These are phyloP conservation scores for Phialophora macrospora DNA, from an alignment of 2,329 filamentous ascomycete species.

Conservation along the genomic window DNA sequence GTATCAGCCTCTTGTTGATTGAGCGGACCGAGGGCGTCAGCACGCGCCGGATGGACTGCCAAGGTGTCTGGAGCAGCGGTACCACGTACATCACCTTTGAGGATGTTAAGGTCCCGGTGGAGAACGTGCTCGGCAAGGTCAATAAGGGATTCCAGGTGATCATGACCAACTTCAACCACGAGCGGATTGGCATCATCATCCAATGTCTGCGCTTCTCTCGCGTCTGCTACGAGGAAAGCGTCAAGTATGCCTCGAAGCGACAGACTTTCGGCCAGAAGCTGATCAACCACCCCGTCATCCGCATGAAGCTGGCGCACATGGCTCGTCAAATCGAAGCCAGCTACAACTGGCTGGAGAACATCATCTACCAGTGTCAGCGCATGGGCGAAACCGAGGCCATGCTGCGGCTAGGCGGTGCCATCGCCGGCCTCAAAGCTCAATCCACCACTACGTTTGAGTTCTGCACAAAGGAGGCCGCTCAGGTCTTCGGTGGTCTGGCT, in stretches of 20 bases:
- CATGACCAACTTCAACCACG: constrained; percentile 99
- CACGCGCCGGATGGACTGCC: constrained; percentile 96
- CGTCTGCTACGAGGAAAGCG: constrained; percentile 93
- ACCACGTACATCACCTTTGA: constrained; percentile 98
- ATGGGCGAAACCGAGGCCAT: constrained; percentile 97
- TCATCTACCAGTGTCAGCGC: constrained; percentile 88
- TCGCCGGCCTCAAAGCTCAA: constrained; percentile 92
- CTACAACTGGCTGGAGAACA: constrained; percentile 95
- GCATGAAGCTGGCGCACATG: constrained; percentile 98
- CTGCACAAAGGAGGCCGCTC: constrained; percentile 91
- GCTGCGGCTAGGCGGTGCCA: constrained; percentile 91
- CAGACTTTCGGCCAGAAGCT: constrained; percentile 95
- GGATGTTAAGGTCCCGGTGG: constrained; percentile 98
- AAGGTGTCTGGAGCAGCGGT: constrained; percentile 92
- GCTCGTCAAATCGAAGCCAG: constrained; percentile 94
- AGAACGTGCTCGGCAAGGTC: constrained; percentile 96
- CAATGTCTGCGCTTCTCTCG: constrained; percentile 94
- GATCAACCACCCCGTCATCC: constrained; percentile 95
- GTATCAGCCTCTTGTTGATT: constrained; percentile 86
- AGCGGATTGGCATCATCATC: constrained; percentile 98
- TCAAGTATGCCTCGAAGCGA: constrained; percentile 97
- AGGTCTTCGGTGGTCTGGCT: constrained; percentile 94
- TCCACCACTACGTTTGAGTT: constrained; percentile 94
- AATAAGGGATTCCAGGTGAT: constrained; percentile 98
- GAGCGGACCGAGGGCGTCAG: constrained; percentile 88